Conservation (phyloP, 2,329 filamentous ascomycete species). For the Paracoccidioides lutzii region DNA sequence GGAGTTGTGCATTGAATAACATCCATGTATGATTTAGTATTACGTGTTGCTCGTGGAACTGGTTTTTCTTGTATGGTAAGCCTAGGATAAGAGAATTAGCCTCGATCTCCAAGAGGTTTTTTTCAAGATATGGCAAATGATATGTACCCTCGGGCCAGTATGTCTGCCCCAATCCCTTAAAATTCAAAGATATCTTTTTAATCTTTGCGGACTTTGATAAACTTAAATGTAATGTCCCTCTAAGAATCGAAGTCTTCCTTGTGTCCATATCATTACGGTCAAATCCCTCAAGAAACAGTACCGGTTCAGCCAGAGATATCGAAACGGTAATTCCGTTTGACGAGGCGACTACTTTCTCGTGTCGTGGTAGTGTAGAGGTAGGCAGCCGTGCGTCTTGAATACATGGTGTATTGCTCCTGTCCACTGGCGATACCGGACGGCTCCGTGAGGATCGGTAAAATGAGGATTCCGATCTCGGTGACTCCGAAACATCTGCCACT, state of each 20-base stretch:
- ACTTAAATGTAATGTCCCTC: conserved; percentile 69
- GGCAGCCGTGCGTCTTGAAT: conserved; percentile 18
- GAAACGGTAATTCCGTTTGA: conserved; percentile 37
- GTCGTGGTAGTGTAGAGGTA: conserved; percentile 18
- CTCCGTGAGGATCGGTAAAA: neutral
- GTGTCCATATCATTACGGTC: conserved; percentile 40
- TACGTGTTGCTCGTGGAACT: conserved; percentile 71
- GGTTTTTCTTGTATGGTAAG: conserved; percentile 74
- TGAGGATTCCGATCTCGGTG: neutral
- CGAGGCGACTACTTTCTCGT: conserved; percentile 37
- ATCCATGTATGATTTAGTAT: conserved; percentile 79
- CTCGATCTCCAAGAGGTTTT: too few relatives aligned
- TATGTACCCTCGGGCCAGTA: conserved; percentile 81
- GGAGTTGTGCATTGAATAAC: conserved; percentile 68
- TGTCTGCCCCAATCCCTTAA: conserved; percentile 72
- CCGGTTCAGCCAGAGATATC: conserved; percentile 36
- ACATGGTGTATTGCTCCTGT: conserved; percentile 14
- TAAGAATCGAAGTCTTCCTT: conserved; percentile 65
- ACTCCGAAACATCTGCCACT: conserved; percentile 5
- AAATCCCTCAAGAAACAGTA: conserved; percentile 38
- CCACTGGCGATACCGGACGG: conserved; percentile 2
- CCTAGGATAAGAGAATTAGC: conserved; percentile 32
- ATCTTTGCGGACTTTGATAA: conserved; percentile 86
- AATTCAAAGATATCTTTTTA: conserved; percentile 76
- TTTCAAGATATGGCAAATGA: neutral